Percentiles rank a stretch among this genome's conserved stretches.
Conservation (phyloP, 495 filamentous ascomycete species). For the Talaromyces nanjingensis region DNA sequence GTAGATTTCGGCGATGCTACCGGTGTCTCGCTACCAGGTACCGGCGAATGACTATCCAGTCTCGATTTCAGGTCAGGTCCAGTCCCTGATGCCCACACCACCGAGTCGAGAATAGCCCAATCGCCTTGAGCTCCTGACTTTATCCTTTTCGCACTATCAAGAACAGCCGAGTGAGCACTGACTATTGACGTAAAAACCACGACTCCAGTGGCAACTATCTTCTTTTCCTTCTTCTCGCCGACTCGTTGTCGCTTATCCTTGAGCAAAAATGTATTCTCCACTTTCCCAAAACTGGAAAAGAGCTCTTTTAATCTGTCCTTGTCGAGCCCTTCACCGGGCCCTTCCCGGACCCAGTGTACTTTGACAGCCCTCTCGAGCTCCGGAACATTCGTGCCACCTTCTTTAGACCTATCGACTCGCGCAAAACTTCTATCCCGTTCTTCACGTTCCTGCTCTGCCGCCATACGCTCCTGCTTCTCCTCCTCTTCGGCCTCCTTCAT, state of each 20-base stretch:
- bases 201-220: constrained; percentile 45
- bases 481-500: constrained; percentile 45
- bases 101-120: constrained; percentile 44
- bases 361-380: constrained; percentile 55
- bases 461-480: constrained; percentile 23
- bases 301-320: constrained; percentile 35
- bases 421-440: constrained; percentile 29
- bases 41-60: not conserved
- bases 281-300: constrained; percentile 48
- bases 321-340: constrained; percentile 33
- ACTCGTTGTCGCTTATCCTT: constrained; percentile 48
- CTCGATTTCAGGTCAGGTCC: constrained; percentile 36
- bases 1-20: not conserved
- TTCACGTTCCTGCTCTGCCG: constrained; percentile 28
- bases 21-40: not conserved
- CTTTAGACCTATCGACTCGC: constrained; percentile 33
- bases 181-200: constrained; percentile 54
- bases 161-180: constrained; percentile 52
- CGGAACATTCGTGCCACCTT: constrained; percentile 39
- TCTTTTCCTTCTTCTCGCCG: constrained; percentile 46
- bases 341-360: constrained; percentile 50
- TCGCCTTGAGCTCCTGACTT: constrained; percentile 21
- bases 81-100: constrained; percentile 48
- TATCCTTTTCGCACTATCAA: constrained; percentile 42
- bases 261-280: constrained; percentile 47